Evolutionary conservation across 1,139 yeast genomes (phyloP).

Genomic region (Suhomyces bolitotheri): DNA sequence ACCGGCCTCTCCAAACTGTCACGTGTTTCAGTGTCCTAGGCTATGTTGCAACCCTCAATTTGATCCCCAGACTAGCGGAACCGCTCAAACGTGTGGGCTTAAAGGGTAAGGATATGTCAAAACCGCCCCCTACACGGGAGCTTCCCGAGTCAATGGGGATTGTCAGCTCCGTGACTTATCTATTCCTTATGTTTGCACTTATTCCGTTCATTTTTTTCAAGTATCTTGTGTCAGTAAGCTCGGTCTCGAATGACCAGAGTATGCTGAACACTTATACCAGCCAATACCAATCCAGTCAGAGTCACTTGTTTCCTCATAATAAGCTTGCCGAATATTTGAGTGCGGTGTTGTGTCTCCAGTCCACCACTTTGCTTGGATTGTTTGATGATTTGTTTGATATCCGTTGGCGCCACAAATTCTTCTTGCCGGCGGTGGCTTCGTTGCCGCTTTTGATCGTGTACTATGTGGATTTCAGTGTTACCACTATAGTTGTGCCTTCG

Average conservation of each 20-base stretch:
- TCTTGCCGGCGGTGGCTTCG: conserved; percentile 91
- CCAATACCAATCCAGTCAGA: conserved; percentile 35
- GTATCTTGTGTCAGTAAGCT: conserved; percentile 58
- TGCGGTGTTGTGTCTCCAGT: conserved; percentile 78
- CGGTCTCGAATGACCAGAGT: conserved; percentile 37
- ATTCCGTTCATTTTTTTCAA: conserved; percentile 89
- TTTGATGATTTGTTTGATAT: conserved; percentile 95
- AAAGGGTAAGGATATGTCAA: conserved; percentile 80
- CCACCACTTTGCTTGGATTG: conserved; percentile 82
- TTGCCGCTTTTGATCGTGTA: conserved; percentile 89
- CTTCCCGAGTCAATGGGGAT: conserved; percentile 93
- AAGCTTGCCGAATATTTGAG: conserved; percentile 84
- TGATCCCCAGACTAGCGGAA: conserved; percentile 68
- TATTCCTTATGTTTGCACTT: conserved; percentile 77
- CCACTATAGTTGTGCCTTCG: conserved; percentile 83
- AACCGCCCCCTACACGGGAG: conserved; percentile 55
- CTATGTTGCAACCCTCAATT: conserved; percentile 52
- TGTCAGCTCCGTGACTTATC: conserved; percentile 76
- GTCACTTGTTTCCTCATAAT: conserved; percentile 72
- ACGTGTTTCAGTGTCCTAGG: conserved; percentile 70
- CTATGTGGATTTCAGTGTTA: conserved; percentile 91
- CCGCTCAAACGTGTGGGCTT: conserved; percentile 77
- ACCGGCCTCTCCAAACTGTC: conserved; percentile 49
- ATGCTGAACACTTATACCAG: conserved; percentile 35
- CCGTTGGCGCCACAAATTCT: conserved; percentile 96